Evolutionary conservation across 495 filamentous ascomycete species (phyloP), one percentile per base, ranked within the genome.

Genomic region (Aspergillus leporis): DNA sequence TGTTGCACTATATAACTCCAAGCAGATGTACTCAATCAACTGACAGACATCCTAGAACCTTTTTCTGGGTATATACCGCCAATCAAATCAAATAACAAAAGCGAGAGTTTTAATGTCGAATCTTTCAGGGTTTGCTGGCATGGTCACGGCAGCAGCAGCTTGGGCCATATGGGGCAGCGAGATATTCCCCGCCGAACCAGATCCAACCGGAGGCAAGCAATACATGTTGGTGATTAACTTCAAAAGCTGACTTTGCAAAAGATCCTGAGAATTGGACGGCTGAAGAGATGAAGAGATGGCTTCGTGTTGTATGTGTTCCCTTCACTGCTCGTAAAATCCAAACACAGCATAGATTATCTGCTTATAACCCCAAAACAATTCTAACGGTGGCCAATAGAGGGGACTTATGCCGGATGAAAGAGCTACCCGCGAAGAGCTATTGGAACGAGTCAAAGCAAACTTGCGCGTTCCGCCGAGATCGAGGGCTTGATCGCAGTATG

Each of bases 121-220:
- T 47, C 43, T 55, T 56, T 7, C 59, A 79, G 78, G 77, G 0
- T 97, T 96, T 70, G 83, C 89, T 16, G 91, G 90, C 22, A 84
- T 96, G 61, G 86, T 97, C 43, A 89, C 90, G 3, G 91, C 89
- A 3, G 92, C 89, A 7, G 87, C 92, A 6, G 88, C 82, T 18
- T 96, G 87, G 86, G 81, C 87, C 3, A 95, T 96, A 59, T 91
- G 88, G 87, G 89, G 90, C 52, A 81, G 83, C 25, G 90, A 91
- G 58, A 81, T 96, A 61, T 92, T 96, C 61, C 91, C 91, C 1
- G 64, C 77, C 0, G 73, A 85, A 53, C 60, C 72, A 25, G 92
- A 95, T 70, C 92, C 92, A n/a, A 87, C 74, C 52, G 92, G 92
- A 66, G 81, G 87, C 86, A 72, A 61, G 75, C 58, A 41, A 25